Base-by-base conservation (phyloP, 306 rosid genomes). In the Prinsepia uniflora region DNA sequence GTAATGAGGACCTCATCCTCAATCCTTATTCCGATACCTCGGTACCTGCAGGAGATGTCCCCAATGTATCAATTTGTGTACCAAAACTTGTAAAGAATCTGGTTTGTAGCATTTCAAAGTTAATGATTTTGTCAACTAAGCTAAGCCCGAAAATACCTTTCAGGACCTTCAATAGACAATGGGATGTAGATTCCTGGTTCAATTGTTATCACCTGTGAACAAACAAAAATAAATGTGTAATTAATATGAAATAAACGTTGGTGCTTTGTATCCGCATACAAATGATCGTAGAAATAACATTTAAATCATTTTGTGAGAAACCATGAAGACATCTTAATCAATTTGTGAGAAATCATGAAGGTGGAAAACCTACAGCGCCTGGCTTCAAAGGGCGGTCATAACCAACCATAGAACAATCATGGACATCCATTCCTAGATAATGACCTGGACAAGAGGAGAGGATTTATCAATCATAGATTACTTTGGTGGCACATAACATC, bases 181-280 rank as follows among this genome's bases (percentile, higher is more conserved):
- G 98, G 97, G 65, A 93, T 78, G 81, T 93, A 93, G 63, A 89
- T 85, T 72, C 97, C 97, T 2, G 97, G 98, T 78, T 93, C 98
- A 83, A 93, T 85, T 67, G 98, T 86, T 83, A 93, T 90, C 59
- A 93, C 89, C 97, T 93, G 84, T 76, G 44, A 84, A 71, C 63
- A 67, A 76, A 52, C 43, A 67, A 67, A 30, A 34, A 74, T 30
- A 39, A 65, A 19, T 30, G 11, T 61, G 8, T 75, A 54, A 76
- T 43, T 45, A 24, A 44, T 3, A 8, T 42, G 52, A 64, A 17
- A 42, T 7, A 9, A n/a, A 64, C 6, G 9, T 1, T n/a, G 3
- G 9, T 10, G 43, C 5, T 57, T 57, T 57, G 15, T 7, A 0
- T 0, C 5, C 18, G 6, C 5, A 5, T 2, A 5, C 41, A 30